phyloP scores from a whole-genome alignment of 768 basidiomycete genomes.

The Phanerochaete carnosa region DNA sequence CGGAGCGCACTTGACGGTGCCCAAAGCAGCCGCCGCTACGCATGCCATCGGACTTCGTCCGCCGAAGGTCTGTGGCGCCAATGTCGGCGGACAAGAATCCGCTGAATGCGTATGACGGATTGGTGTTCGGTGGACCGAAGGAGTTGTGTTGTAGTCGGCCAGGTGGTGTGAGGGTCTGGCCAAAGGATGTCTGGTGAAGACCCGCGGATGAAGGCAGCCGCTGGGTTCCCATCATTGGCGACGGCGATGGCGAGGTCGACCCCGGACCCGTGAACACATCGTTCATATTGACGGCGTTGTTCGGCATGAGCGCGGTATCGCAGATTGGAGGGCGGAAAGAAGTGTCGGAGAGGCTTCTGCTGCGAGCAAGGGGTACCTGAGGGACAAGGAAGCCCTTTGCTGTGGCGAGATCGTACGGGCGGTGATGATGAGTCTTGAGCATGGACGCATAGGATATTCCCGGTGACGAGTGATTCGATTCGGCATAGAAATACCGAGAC shows the following conservation, averaged over 20 bases:
- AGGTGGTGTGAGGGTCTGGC: constrained; percentile 11
- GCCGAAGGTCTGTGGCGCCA: constrained; percentile 38
- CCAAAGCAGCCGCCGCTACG: constrained; percentile 28
- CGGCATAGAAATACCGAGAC: constrained; percentile 10
- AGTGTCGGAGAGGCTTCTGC: constrained; percentile 60
- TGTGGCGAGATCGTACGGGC: constrained; percentile 3
- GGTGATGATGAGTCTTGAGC: constrained; percentile 4
- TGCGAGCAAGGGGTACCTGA: constrained; percentile 35
- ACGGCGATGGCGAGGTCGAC: constrained; percentile 17
- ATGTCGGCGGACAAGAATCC: constrained; percentile 34
- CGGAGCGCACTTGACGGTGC: constrained; percentile 56
- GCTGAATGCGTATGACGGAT: background rate
- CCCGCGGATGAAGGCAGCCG: constrained; percentile 26
- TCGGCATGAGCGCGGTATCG: constrained; percentile 40
- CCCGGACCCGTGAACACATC: constrained; percentile 35
- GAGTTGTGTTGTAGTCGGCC: constrained; percentile 11
- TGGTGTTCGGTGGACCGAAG: constrained; percentile 12
- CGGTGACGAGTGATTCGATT: constrained; percentile 14
- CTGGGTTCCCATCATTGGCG: constrained; percentile 9
- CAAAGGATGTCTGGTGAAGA: constrained; percentile 22
- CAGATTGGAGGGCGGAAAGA: constrained; percentile 53
- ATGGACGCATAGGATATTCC: constrained; percentile 15
- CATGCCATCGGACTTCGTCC: constrained; percentile 47
- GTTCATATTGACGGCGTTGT: constrained; percentile 37
- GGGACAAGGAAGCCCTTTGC: constrained; percentile 27